A percentile compares a stretch with the other conserved stretches of the same genome.
Evolutionary conservation across 805 yeast genomes (phyloP).

Genomic region (Saccharomycopsis sp.): DNA sequence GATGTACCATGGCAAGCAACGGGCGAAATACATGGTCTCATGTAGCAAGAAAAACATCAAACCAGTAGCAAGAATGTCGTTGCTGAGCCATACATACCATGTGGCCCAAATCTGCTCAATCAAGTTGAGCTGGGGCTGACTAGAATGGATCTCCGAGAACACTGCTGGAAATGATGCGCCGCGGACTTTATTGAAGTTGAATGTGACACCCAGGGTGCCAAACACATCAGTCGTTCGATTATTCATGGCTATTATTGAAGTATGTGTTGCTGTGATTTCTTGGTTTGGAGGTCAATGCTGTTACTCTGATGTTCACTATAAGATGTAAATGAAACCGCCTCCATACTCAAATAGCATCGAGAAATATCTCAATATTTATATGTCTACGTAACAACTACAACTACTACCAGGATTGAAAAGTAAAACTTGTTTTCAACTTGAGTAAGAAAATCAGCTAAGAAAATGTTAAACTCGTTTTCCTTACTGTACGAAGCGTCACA

Average conservation of each 20-base stretch:
- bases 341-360: too few species aligned
- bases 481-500: neutral
- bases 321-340: too few species aligned
- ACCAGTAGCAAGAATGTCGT: constrained; percentile 75
- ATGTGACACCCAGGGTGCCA: neutral
- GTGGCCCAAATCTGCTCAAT: constrained; percentile 64
- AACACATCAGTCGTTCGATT: neutral
- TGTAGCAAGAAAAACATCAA: constrained; percentile 56
- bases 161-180: neutral
- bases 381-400: neutral
- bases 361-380: neutral
- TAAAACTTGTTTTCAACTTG: neutral
- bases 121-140: constrained; percentile 29
- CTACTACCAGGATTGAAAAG: neutral
- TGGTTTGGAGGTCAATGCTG: too few species aligned
- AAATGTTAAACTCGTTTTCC: too few species aligned
- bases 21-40: constrained; percentile 69
- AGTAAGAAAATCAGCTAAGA: neutral
- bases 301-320: too few species aligned
- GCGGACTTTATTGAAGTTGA: neutral
- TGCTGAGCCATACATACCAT: constrained; percentile 58
- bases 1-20: constrained; percentile 71
- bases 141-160: neutral
- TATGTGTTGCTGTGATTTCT: too few species aligned
- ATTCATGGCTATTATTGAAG: neutral